Base-by-base conservation (phyloP, 805 yeast species). In the Yamadazyma olivae region DNA sequence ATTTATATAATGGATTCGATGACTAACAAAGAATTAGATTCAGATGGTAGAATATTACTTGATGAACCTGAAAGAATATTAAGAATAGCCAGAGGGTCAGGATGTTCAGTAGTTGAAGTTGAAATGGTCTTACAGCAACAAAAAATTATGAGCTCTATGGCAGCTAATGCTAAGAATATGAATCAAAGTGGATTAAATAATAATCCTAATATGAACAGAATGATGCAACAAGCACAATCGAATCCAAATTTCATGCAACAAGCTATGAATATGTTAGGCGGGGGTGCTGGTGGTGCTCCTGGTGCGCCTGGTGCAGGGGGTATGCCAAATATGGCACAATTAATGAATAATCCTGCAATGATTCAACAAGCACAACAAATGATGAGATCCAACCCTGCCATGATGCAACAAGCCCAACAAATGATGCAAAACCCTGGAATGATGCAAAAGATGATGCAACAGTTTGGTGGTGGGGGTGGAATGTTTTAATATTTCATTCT, bases 91-190 rank as follows among this genome's bases (percentile, higher is more conserved):
- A 74, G 86, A 46, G 99, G 99, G 6, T 81, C 96, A 3, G 99
- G 98, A 16, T 87, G 96, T 17, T 68, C 93, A 2, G 95, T 84
- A 0, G 77, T 87, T 5, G 98, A 91, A 48, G 96, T 91, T 19
- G 97, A 91, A 58, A 87, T 89, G 75, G 86, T 91, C 21, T 68
- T 91, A 44, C 72, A 81, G 65, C 98, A 93, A 64, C 95, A 86
- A 59, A 78, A 84, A 59, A 84, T 88, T 83, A 89, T 93, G 95
- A 88, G 95, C 0, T 73, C 81, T 35, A 86, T 91, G 93, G 96
- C 96, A 2, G 67, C 77, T 70, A 71, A 73, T 64, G 74, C 67
- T 33, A 62, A 61, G 19, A 45, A 44, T 33, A 38, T 36, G 42
- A 46, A 42, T 20, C 36, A 31, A 21, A 6, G 33, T 18, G 44